Percentiles rank a stretch among this genome's conserved stretches.
Evolutionary conservation across 1,139 yeast species (phyloP).

Genomic region (Saccharomyces pastorianus): DNA sequence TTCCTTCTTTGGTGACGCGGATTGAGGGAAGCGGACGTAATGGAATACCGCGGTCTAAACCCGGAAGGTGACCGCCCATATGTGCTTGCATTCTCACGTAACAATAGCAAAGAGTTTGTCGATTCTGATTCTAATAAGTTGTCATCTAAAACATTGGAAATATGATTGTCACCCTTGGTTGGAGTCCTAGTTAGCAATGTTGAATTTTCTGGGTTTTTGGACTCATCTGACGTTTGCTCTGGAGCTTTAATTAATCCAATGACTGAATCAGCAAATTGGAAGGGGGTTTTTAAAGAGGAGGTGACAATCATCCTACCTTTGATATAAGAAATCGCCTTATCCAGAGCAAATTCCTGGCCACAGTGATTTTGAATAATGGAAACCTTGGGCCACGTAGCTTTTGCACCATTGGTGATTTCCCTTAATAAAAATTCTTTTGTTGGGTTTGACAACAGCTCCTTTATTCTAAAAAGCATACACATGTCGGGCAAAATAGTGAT

Average conservation of each 20-base stretch:
- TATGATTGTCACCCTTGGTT: slow-evolving; percentile 1
- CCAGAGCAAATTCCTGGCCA: slow-evolving; percentile 79
- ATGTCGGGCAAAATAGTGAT: slow-evolving; percentile 83
- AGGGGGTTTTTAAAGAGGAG: slow-evolving; percentile 25
- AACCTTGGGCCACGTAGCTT: slow-evolving; percentile 89
- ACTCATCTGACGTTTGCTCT: slow-evolving; percentile 2
- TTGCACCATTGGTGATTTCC: slow-evolving; percentile 73
- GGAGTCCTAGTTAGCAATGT: neutral
- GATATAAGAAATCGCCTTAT: slow-evolving; percentile 60
- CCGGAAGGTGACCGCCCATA: neutral
- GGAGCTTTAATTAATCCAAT: slow-evolving; percentile 17
- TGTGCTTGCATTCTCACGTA: slow-evolving; percentile 4
- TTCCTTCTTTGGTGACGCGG: slow-evolving; percentile 7
- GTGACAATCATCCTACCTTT: slow-evolving; percentile 55
- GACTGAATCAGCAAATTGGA: slow-evolving; percentile 23
- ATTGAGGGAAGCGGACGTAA: neutral
- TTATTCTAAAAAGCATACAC: slow-evolving; percentile 46
- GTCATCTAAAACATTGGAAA: slow-evolving; percentile 10
- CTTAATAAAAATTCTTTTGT: slow-evolving; percentile 63
- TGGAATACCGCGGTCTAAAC: neutral
- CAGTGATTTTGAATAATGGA: slow-evolving; percentile 82
- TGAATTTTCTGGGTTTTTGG: neutral
- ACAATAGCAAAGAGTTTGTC: slow-evolving; percentile 3
- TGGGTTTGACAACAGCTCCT: slow-evolving; percentile 68
- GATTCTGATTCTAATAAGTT: slow-evolving; percentile 9